A percentile compares a stretch with the other conserved stretches of the same genome.
These are phyloP conservation scores for Sicyos baderoa DNA, from an alignment of 306 rosid genomes.

Conservation along the genomic window DNA sequence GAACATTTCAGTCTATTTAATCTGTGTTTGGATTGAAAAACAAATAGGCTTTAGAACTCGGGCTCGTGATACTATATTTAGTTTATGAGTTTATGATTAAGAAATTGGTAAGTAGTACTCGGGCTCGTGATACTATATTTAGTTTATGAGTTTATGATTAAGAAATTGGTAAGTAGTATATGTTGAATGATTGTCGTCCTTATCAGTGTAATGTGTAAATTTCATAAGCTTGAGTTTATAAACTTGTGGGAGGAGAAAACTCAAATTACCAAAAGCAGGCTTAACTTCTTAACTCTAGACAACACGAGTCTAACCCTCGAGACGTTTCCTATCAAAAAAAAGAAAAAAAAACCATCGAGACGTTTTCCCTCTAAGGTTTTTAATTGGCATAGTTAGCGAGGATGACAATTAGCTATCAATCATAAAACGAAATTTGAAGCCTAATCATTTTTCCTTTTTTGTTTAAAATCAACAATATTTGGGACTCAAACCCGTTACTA, in stretches of 20 bases:
- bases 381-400: background rate
- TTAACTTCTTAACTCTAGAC: background rate
- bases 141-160: background rate
- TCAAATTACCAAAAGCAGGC: background rate
- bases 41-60: background rate
- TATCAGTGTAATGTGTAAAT: background rate
- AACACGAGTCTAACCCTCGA: background rate
- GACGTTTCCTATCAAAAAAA: too few species aligned
- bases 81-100: background rate
- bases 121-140: background rate
- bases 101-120: background rate
- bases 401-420: background rate
- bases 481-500: too few species aligned
- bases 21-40: background rate
- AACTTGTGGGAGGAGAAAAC: background rate
- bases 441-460: too few species aligned
- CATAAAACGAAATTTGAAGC: background rate
- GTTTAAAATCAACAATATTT: too few species aligned
- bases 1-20: background rate
- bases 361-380: background rate
- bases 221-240: background rate
- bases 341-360: too few species aligned
- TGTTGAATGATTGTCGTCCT: too few species aligned
- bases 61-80: background rate
- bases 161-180: background rate